These are phyloP conservation scores for Trichoderma virens DNA, from an alignment of 495 filamentous ascomycete species.

Conservation along the genomic window DNA sequence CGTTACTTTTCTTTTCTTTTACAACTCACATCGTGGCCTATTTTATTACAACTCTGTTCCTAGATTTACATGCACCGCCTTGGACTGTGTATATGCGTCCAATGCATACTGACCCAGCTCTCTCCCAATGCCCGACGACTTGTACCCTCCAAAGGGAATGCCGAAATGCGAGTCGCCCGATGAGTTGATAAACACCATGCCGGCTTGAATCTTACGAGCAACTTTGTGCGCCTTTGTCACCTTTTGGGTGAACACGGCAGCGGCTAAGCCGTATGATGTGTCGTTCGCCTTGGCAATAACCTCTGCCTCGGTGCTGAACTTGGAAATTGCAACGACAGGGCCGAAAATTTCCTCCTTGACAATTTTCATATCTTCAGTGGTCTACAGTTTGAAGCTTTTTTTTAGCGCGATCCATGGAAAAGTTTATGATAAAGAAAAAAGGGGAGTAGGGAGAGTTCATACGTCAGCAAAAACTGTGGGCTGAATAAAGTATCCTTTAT, in stretches of 20 bases:
- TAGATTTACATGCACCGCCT: neutral
- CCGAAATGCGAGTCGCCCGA: conserved; percentile 11
- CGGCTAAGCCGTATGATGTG: conserved; percentile 81
- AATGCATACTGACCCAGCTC: conserved; percentile 5
- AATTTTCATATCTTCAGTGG: conserved; percentile 83
- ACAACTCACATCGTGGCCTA: neutral
- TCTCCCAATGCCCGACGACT: conserved; percentile 7
- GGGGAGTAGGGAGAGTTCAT: neutral
- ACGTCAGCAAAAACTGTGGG: conserved; percentile 80
- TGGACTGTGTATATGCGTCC: conserved; percentile 2
- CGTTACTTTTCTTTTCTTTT: neutral
- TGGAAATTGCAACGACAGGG: conserved; percentile 78
- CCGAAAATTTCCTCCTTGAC: conserved; percentile 95
- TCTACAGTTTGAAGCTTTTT: conserved; percentile 20
- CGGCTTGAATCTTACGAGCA: conserved; percentile 39
- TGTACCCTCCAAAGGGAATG: conserved; percentile 29
- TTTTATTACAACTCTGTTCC: neutral
- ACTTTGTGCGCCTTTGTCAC: conserved; percentile 73
- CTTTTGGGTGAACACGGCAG: conserved; percentile 76
- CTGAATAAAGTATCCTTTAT: conserved; percentile 87
- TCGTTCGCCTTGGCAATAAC: conserved; percentile 69
- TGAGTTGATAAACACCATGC: conserved; percentile 50
- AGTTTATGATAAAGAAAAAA: neutral
- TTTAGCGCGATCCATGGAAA: neutral
- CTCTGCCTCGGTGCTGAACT: conserved; percentile 82